These are phyloP conservation scores for Botrytis fabae DNA, from an alignment of 2,329 filamentous ascomycete species.

Conservation along the genomic window DNA sequence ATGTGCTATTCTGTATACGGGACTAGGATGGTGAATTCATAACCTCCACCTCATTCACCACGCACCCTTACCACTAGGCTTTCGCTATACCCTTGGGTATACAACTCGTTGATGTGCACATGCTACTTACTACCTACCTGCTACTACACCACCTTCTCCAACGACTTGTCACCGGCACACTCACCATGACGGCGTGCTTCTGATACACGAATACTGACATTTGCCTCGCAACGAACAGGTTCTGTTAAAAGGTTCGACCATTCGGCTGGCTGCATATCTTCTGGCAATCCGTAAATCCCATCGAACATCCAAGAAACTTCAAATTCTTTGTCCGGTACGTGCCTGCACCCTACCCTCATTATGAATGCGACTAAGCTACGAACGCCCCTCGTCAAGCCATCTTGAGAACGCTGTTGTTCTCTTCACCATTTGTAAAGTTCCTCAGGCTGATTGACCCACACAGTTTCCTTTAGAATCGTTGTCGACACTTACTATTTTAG, in stretches of 20 bases:
- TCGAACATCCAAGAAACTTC: conserved; percentile 36
- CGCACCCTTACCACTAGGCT: conserved; percentile 29
- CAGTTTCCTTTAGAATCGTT: conserved; percentile 8
- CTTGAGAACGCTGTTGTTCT: conserved; percentile 6
- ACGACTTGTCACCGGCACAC: conserved; percentile 33
- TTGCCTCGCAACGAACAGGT: conserved; percentile 36
- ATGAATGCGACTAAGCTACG: conserved; percentile 20
- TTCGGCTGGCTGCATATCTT: conserved; percentile 41
- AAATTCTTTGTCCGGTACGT: conserved; percentile 35
- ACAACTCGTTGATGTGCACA: conserved; percentile 24
- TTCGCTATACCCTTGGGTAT: conserved; percentile 7
- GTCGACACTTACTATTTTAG: conserved; percentile 31
- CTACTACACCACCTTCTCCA: conserved; percentile 23
- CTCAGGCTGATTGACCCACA: conserved; percentile 16
- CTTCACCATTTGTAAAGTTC: conserved; percentile 4
- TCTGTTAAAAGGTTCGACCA: conserved; percentile 24
- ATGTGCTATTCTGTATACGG: conserved; percentile 27
- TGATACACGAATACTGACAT: conserved; percentile 29
- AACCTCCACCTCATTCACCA: conserved; percentile 19
- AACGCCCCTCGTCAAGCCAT: conserved; percentile 21
- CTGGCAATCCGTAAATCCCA: conserved; percentile 33
- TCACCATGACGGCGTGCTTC: conserved; percentile 34
- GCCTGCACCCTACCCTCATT: conserved; percentile 27
- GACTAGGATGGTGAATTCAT: conserved; percentile 8
- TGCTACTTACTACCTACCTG: conserved; percentile 24